These are phyloP conservation scores for Coccomyxa sp. DNA, from an alignment of 139 green algal genomes.

Conservation along the genomic window DNA sequence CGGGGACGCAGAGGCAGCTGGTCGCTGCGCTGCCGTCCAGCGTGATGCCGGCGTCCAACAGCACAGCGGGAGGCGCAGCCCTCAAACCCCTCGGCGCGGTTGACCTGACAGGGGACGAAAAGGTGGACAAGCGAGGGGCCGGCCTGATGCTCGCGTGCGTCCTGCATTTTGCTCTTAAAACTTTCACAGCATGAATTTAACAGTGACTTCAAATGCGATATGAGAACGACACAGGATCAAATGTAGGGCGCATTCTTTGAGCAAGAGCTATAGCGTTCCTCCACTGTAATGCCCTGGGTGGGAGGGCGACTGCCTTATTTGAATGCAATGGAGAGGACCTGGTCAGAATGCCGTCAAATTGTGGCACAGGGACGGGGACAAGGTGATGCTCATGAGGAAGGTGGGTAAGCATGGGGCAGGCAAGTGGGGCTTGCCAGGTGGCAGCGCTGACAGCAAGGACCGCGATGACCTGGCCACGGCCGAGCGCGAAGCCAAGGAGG, in stretches of 20 bases:
- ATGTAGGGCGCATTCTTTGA: background rate
- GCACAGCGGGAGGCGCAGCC: background rate
- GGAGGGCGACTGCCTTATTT: background rate
- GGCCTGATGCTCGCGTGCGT: background rate
- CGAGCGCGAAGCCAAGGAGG: slow-evolving; percentile 31
- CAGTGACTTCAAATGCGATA: background rate
- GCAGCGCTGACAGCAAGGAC: slow-evolving; percentile 59
- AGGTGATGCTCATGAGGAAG: slow-evolving; percentile 44
- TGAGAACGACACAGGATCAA: background rate
- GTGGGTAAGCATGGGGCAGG: slow-evolving; percentile 44
- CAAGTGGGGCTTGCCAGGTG: slow-evolving; percentile 66
- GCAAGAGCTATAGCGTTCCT: too few species aligned
- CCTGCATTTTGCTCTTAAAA: background rate
- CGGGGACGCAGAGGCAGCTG: background rate
- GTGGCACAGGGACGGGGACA: background rate
- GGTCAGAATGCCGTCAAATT: too few species aligned
- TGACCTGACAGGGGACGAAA: background rate
- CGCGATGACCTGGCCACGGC: slow-evolving; percentile 48
- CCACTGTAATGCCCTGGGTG: background rate
- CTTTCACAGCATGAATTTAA: background rate
- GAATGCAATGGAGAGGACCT: too few species aligned
- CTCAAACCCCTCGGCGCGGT: background rate
- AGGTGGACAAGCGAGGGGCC: background rate
- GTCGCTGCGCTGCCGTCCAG: background rate
- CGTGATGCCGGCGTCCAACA: background rate